Evolutionary conservation across 2,329 filamentous ascomycete genomes (phyloP).

Genomic region (Talaromyces sp.): DNA sequence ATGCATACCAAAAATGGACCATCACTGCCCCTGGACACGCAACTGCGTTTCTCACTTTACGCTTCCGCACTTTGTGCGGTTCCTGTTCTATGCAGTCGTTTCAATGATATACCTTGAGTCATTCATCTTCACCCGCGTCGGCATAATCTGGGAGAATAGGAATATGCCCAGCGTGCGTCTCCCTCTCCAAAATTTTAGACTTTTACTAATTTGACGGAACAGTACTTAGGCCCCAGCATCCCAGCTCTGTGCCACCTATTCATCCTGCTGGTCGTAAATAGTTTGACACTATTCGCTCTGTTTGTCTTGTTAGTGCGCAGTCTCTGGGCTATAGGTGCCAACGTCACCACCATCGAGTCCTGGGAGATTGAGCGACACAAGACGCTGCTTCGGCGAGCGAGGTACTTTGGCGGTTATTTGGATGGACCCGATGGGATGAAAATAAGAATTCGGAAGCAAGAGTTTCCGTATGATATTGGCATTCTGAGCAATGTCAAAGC

Average conservation of each 20-base stretch:
- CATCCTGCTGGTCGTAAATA: slow-evolving; percentile 52
- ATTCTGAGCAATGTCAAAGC: slow-evolving; percentile 59
- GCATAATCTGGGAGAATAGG: slow-evolving; percentile 54
- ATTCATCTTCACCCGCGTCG: slow-evolving; percentile 51
- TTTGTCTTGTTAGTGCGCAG: slow-evolving; percentile 54
- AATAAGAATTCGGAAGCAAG: slow-evolving; percentile 56
- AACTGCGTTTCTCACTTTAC: slow-evolving; percentile 66
- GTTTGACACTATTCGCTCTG: slow-evolving; percentile 56
- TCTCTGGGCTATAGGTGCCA: slow-evolving; percentile 54
- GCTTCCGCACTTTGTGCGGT: slow-evolving; percentile 63
- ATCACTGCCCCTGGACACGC: slow-evolving; percentile 64
- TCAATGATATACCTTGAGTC: slow-evolving; percentile 57
- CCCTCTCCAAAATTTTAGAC: not conserved
- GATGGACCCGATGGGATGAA: slow-evolving; percentile 55
- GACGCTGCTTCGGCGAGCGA: slow-evolving; percentile 45
- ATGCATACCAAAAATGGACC: slow-evolving; percentile 64
- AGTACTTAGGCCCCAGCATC: slow-evolving; percentile 59
- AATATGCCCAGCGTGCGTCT: slow-evolving; percentile 53
- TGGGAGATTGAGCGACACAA: slow-evolving; percentile 57
- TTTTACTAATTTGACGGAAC: not conserved
- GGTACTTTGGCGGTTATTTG: slow-evolving; percentile 55
- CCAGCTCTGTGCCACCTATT: slow-evolving; percentile 56
- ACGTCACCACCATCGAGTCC: slow-evolving; percentile 62
- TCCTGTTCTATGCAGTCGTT: slow-evolving; percentile 58
- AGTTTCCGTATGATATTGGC: slow-evolving; percentile 65